Evolutionary conservation across 441 rosid genomes (phyloP), one percentile per base, ranked within the genome.

Genomic region (Theobroma grandiflorum): DNA sequence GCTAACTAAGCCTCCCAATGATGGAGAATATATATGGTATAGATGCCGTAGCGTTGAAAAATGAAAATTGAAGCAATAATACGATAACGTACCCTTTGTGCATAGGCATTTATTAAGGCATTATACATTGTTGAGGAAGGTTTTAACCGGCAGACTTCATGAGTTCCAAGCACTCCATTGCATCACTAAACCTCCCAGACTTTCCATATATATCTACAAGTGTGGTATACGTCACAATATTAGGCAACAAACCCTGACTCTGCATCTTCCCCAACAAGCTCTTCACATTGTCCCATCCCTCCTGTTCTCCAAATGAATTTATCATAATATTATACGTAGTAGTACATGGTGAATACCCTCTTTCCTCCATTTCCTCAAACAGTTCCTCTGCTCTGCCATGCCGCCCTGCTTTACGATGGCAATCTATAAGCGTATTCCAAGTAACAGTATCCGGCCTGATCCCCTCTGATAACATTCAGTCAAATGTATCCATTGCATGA

Each of bases 381-480:
- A 94, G 88, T 82, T 93, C 96, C 82, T 90, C 95, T 0, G 97
- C 99, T 77, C 90, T 88, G 7, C 89, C 91, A 66, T 92, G 95
- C 61, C 85, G 82, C 64, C 94, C 98, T 7, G 91, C 91, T 85
- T 93, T 97, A 78, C 92, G 92, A 79, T 95, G 99, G 43, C 94
- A 90, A 84, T 94, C 97, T n/a, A 97, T 87, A 73, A 97, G 96
- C 5, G 99, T 94, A 85, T 97, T 97, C 99, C 99, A 95, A 0
- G 99, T 97, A 65, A 95, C 91, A 3, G 87, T 88, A 80, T 94
- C 99, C 0, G 99, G 99, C 82, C 90, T 86, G 20, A 97, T 90
- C 42, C 97, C 98, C 63, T 95, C 95, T 0, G 91, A 88, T 38
- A 94, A 78, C 99, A 95, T 95, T 75, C 92, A 84, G 75, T 94